These are phyloP conservation scores for Abrus precatorius DNA, from an alignment of 306 rosid genomes.

Conservation along the genomic window DNA sequence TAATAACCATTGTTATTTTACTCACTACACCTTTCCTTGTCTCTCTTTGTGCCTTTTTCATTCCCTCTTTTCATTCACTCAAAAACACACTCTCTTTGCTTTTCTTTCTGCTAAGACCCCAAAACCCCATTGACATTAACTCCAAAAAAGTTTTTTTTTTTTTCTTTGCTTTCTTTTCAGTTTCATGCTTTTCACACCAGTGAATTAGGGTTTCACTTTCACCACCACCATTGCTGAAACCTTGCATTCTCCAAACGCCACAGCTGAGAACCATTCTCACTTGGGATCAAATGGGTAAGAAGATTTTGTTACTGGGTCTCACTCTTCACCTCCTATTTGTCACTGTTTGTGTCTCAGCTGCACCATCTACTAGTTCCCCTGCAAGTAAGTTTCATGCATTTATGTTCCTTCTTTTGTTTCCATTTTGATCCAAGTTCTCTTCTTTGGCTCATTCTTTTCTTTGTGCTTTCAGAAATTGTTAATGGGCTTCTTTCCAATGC, in stretches of 20 bases:
- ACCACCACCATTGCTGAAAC: constrained; percentile 54
- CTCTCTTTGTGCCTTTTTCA: constrained; percentile 44
- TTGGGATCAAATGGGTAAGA: constrained; percentile 63
- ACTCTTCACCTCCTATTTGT: constrained; percentile 57
- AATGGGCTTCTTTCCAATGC: constrained; percentile 78
- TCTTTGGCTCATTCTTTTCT: constrained; percentile 41
- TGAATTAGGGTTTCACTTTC: constrained; percentile 60
- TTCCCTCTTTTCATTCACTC: constrained; percentile 44
- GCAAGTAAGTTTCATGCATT: constrained; percentile 66
- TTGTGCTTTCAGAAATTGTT: constrained; percentile 64
- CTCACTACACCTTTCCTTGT: constrained; percentile 37
- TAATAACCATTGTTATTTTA: constrained; percentile 22
- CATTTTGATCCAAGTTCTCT: constrained; percentile 43
- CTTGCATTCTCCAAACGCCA: constrained; percentile 40
- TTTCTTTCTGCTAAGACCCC: constrained; percentile 41
- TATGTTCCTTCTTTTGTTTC: constrained; percentile 4
- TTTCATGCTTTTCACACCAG: constrained; percentile 35
- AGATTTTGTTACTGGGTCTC: constrained; percentile 49
- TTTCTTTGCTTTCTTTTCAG: not conserved
- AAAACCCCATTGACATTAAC: constrained; percentile 10
- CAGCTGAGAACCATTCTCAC: constrained; percentile 3
- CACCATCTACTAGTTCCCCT: constrained; percentile 62
- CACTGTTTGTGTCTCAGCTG: constrained; percentile 60
- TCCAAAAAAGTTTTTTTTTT: not conserved
- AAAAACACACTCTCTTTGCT: constrained; percentile 40